A percentile compares a stretch with the other conserved stretches of the same genome.
These are phyloP conservation scores for Reticulascus tulasneorum DNA, from an alignment of 2,329 filamentous ascomycete genomes.

Conservation along the genomic window DNA sequence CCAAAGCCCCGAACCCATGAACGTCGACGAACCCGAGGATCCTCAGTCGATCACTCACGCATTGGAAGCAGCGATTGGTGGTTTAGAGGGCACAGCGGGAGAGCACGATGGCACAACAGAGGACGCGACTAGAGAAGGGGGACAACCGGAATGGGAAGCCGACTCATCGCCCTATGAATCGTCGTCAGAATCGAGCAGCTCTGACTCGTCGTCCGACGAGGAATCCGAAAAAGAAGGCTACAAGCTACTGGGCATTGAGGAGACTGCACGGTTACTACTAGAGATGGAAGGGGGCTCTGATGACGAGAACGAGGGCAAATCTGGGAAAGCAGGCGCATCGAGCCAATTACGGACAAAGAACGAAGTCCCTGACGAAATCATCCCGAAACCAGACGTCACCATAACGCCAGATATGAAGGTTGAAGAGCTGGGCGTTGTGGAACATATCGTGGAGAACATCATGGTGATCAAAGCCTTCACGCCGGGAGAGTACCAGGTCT, in stretches of 20 bases:
- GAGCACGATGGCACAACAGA: neutral
- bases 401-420: constrained; percentile 76
- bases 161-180: constrained; percentile 76
- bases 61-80: constrained; percentile 40
- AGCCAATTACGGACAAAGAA: constrained; percentile 73
- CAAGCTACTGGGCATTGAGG: constrained; percentile 72
- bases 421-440: constrained; percentile 68
- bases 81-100: constrained; percentile 19
- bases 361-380: constrained; percentile 61
- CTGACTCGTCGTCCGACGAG: constrained; percentile 56
- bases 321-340: constrained; percentile 26
- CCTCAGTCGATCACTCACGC: constrained; percentile 36
- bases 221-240: constrained; percentile 57
- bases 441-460: constrained; percentile 74
- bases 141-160: constrained; percentile 76
- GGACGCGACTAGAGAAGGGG: constrained; percentile 24
- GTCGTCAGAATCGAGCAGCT: constrained; percentile 55
- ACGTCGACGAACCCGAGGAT: constrained; percentile 29
- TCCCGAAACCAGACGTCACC: constrained; percentile 73
- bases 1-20: constrained; percentile 28
- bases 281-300: constrained; percentile 75
- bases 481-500: constrained; percentile 77
- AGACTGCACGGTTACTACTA: constrained; percentile 83
- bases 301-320: constrained; percentile 51
- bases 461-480: constrained; percentile 74